Evolutionary conservation across 768 basidiomycete species (phyloP), one percentile per base, ranked within the genome.

Genomic region (Pulveroboletus ravenelii): DNA sequence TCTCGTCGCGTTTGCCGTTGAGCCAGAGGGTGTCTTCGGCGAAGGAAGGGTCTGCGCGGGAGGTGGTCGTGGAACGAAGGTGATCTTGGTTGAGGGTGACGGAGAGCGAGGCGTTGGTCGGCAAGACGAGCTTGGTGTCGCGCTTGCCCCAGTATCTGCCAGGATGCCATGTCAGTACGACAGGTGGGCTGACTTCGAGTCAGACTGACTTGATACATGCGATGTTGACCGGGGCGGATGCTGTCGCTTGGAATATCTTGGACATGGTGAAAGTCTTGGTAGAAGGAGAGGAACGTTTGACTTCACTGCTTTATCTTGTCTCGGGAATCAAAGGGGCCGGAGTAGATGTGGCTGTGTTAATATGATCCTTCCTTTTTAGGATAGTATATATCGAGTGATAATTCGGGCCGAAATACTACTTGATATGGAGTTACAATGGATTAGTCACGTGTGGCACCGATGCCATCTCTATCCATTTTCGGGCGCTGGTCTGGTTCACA

Each of bases 121-220:
- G 96, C 50, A 99, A 76, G 66, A 97, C 97, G 56, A 98, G 82
- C 60, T 85, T 80, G 4, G 92, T 94, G 71, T 97, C 89, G 54
- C 96, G 89, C 72, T 99, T 99, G 56, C 96, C 96, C 96, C 96
- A 99, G 78, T 98, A 98, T 68, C 89, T 94, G 64, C 41, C 52
- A 48, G n/a, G 15, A 37, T 38, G 34, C 54, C 38, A 37, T 38
- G 34, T 55, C 38, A 56, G 48, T 54, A 39, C 9, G 34, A 44
- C 8, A 20, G 23, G 48, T 48, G 29, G 8, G 35, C 45, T 18
- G 20, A 38, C 3, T 13, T 38, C 10, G 32, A 31, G 43, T 51
- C 25, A 30, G 39, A 61, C 77, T 62, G 51, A 94, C 93, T 97
- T 97, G 73, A 97, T 96, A 66, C 87, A 89, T n/a, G 93, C 93